Percentiles rank a stretch among this genome's conserved stretches.
phyloP scores from a whole-genome alignment of 148 eudicot species.

The Arctostaphylos glauca region DNA sequence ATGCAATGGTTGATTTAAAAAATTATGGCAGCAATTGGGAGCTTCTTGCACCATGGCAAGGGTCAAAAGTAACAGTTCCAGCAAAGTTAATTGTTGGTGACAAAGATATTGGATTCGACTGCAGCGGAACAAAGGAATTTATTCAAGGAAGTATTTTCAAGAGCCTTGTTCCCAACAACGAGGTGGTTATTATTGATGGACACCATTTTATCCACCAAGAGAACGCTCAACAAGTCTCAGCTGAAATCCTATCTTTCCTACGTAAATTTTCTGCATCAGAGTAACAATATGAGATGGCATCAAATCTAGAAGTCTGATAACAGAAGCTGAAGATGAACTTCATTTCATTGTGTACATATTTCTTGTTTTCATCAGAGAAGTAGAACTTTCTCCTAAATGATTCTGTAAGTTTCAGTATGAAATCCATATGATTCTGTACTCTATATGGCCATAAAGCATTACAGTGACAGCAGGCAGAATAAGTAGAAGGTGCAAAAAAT shows the following conservation, averaged over 20 bases:
- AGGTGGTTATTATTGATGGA: constrained; percentile 45
- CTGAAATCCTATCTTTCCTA: constrained; percentile 41
- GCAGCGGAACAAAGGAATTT: constrained; percentile 39
- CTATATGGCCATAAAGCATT: not conserved
- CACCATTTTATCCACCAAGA: constrained; percentile 51
- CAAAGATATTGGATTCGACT: constrained; percentile 44
- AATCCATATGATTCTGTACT: not conserved
- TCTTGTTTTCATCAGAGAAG: not conserved
- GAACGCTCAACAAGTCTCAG: constrained; percentile 43
- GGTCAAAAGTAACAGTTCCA: constrained; percentile 46
- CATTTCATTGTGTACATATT: not conserved
- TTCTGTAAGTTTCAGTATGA: not conserved
- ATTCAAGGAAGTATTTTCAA: constrained; percentile 32
- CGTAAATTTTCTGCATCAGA: constrained; percentile 16
- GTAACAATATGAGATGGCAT: not conserved
- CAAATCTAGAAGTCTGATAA: not conserved
- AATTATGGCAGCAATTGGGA: constrained; percentile 45
- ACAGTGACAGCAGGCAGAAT: not conserved
- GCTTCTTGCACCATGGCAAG: constrained; percentile 55
- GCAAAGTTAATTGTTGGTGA: constrained; percentile 46
- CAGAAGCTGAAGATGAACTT: not conserved
- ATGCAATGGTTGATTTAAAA: not conserved
- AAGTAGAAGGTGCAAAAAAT: not conserved
- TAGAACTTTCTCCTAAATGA: not conserved
- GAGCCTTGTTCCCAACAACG: constrained; percentile 36